Evolutionary conservation across 164 flowering plant species (phyloP).

Genomic region (Hamamelis virginiana): DNA sequence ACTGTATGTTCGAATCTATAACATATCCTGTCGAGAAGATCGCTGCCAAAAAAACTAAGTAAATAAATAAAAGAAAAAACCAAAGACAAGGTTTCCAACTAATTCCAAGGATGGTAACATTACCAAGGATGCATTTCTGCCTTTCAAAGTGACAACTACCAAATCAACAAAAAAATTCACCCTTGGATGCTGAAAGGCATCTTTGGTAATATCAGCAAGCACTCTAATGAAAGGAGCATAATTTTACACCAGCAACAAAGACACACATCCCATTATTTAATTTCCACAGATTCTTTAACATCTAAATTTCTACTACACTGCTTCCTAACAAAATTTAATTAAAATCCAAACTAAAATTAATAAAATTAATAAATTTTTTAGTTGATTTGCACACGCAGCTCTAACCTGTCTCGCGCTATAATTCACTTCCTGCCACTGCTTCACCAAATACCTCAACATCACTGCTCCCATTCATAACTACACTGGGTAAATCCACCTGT

Average conservation of each 20-base stretch:
- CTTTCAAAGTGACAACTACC: neutral
- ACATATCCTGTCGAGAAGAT: too few species aligned
- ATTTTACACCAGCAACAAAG: neutral
- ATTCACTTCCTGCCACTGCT: constrained; percentile 3
- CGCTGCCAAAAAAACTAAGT: too few species aligned
- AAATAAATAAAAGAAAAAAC: too few species aligned
- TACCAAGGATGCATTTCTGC: neutral
- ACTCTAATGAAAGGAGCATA: neutral
- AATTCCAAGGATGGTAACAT: too few species aligned
- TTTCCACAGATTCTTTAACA: constrained; percentile 5
- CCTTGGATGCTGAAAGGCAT: neutral
- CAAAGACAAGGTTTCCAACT: too few species aligned
- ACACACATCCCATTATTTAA: neutral
- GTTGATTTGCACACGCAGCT: neutral
- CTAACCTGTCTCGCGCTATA: neutral
- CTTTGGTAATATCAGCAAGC: too few species aligned
- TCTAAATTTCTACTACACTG: neutral
- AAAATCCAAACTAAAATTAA: neutral
- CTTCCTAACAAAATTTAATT: neutral
- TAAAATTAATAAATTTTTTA: neutral
- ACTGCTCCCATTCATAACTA: constrained; percentile 1
- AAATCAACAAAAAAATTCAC: neutral
- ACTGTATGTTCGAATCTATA: too few species aligned
- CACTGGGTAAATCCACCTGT: constrained; percentile 1
- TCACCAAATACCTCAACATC: constrained; percentile 4